These are phyloP conservation scores for Saraca asoca DNA, from an alignment of 331 rosid genomes.

Conservation along the genomic window DNA sequence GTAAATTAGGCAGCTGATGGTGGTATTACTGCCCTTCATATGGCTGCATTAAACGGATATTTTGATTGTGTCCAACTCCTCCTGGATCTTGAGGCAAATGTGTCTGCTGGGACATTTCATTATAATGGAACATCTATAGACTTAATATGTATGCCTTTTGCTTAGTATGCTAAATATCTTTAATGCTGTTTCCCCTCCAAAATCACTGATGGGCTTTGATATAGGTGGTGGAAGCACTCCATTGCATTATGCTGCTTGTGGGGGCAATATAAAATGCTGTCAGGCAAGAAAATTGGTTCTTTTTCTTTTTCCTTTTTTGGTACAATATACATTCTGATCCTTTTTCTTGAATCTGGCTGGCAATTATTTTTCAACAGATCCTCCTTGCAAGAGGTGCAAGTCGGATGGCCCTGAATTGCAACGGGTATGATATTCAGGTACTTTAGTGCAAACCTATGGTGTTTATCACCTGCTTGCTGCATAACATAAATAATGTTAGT, in stretches of 20 bases:
- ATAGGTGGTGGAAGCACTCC: conserved; percentile 96
- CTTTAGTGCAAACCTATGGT: conserved; percentile 8
- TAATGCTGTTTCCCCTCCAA: conserved; percentile 23
- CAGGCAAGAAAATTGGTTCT: conserved; percentile 64
- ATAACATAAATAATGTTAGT: conserved; percentile 19
- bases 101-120: conserved; percentile 73
- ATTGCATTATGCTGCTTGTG: conserved; percentile 96
- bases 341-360: conserved; percentile 33
- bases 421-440: conserved; percentile 58
- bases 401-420: conserved; percentile 81
- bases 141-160: conserved; percentile 68
- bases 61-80: conserved; percentile 87
- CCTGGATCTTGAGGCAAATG: conserved; percentile 83
- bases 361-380: conserved; percentile 52
- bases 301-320: conserved; percentile 1
- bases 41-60: conserved; percentile 75
- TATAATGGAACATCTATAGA: conserved; percentile 91
- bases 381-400: conserved; percentile 92
- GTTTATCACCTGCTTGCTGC: background rate
- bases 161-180: conserved; percentile 9
- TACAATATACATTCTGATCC: conserved; percentile 15
- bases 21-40: conserved; percentile 91
- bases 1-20: conserved; percentile 91
- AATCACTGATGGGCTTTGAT: conserved; percentile 32
- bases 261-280: conserved; percentile 95